These are phyloP conservation scores for Sphaerulina musiva DNA, from an alignment of 2,329 filamentous ascomycete species.

Conservation along the genomic window DNA sequence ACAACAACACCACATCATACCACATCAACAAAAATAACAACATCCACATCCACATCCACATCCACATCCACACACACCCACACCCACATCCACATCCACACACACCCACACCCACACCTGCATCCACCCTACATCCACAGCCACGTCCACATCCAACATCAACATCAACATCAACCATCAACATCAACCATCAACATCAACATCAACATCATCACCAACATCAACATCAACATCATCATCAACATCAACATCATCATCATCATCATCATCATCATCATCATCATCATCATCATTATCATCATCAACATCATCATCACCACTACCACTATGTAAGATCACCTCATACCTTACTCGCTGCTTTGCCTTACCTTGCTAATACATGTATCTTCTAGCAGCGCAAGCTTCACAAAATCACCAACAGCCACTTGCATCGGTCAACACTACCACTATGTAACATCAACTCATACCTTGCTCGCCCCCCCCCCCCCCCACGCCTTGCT, in stretches of 20 bases:
- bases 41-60: not conserved
- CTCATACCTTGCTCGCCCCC: too few species aligned
- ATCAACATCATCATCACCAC: not conserved
- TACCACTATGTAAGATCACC: not conserved
- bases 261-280: not conserved
- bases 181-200: not conserved
- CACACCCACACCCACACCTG: not conserved
- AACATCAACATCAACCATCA: not conserved
- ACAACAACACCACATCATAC: not conserved
- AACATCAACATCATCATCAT: not conserved
- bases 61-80: not conserved
- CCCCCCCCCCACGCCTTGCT: too few species aligned
- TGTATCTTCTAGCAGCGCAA: not conserved
- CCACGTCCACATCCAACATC: not conserved
- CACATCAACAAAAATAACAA: not conserved
- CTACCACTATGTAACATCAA: too few species aligned
- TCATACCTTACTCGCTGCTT: not conserved
- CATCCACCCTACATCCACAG: not conserved
- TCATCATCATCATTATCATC: not conserved
- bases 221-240: not conserved
- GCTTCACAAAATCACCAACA: too few species aligned
- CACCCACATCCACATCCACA: not conserved
- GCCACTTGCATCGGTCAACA: too few species aligned
- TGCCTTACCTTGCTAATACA: not conserved
- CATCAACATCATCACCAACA: not conserved